A percentile compares a stretch with the other conserved stretches of the same genome.
Evolutionary conservation across 352 stramenopile species (phyloP).

Genomic region (Globisporangium iwayamae): DNA sequence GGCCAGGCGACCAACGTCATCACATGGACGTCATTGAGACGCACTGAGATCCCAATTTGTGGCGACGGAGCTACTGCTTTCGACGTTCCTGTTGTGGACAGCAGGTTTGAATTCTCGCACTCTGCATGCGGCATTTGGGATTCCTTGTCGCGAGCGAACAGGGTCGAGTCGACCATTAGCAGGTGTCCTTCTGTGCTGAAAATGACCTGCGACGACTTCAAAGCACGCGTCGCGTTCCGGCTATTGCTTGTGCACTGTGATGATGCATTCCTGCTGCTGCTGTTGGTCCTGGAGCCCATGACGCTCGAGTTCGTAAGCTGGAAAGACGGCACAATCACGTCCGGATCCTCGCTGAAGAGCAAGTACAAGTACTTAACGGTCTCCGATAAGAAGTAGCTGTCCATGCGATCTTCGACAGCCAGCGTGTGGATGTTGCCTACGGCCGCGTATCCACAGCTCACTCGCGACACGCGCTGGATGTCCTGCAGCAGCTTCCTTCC

Average conservation of each 20-base stretch:
- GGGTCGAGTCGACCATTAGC: conserved; percentile 50
- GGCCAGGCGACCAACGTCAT: conserved; percentile 66
- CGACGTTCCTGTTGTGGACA: conserved; percentile 12
- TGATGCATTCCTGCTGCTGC: neutral
- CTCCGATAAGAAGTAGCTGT: conserved; percentile 98
- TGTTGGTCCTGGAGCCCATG: neutral
- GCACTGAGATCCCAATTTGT: conserved; percentile 59
- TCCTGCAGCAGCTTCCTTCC: conserved; percentile 84
- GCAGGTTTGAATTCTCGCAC: conserved; percentile 55
- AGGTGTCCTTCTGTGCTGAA: conserved; percentile 86
- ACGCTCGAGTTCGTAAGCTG: conserved; percentile 10
- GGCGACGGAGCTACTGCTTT: conserved; percentile 12
- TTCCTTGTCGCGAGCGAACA: conserved; percentile 35
- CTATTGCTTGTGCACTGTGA: neutral
- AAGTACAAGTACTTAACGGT: conserved; percentile 99
- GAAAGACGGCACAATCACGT: conserved; percentile 62
- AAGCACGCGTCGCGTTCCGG: conserved; percentile 20
- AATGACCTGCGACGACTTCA: conserved; percentile 69
- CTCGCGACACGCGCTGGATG: conserved; percentile 83
- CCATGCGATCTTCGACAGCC: conserved; percentile 95
- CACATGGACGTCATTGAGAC: conserved; percentile 52
- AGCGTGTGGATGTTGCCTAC: conserved; percentile 89
- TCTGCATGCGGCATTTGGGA: conserved; percentile 11
- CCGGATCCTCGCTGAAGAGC: conserved; percentile 93
- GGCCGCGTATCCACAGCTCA: conserved; percentile 91